These are phyloP conservation scores for Chaetomium cochliodes DNA, from an alignment of 495 filamentous ascomycete species.

Conservation along the genomic window DNA sequence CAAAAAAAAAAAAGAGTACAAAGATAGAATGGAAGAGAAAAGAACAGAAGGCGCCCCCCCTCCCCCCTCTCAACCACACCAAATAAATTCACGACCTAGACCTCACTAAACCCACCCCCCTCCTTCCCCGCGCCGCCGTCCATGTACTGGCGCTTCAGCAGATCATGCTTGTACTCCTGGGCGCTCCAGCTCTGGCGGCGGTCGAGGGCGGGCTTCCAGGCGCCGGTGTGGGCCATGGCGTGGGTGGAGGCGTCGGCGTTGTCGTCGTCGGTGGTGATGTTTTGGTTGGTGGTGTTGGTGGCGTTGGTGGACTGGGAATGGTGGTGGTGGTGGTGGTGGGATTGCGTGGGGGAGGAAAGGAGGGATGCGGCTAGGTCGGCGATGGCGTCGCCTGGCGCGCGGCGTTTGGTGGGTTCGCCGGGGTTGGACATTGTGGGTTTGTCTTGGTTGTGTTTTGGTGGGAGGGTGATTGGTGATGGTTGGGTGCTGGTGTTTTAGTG, in stretches of 20 bases:
- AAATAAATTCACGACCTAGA: background rate
- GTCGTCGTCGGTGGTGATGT: background rate
- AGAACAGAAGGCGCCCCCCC: background rate
- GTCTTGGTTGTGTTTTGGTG: background rate
- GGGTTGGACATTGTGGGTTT: background rate
- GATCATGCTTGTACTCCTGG: slow-evolving; percentile 48
- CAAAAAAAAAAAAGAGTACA: background rate
- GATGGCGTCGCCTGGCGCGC: background rate
- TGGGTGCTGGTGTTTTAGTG: background rate
- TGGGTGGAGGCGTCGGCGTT: slow-evolving; percentile 34
- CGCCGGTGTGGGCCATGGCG: slow-evolving; percentile 38
- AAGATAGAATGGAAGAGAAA: background rate
- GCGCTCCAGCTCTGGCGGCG: slow-evolving; percentile 47
- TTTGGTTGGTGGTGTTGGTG: background rate
- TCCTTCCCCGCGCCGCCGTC: slow-evolving; percentile 21
- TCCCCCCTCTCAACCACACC: background rate
- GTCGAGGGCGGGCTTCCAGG: slow-evolving; percentile 47
- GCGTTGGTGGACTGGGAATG: background rate
- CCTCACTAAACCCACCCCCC: slow-evolving; percentile 32
- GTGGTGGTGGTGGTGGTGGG: background rate
- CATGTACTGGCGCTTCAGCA: slow-evolving; percentile 36
- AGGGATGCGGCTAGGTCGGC: slow-evolving; percentile 3
- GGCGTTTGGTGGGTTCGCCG: background rate
- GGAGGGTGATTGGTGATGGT: background rate
- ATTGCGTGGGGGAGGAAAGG: slow-evolving; percentile 2